These are phyloP conservation scores for Hypomontagnella monticulosa DNA, from an alignment of 495 filamentous ascomycete genomes.

Conservation along the genomic window DNA sequence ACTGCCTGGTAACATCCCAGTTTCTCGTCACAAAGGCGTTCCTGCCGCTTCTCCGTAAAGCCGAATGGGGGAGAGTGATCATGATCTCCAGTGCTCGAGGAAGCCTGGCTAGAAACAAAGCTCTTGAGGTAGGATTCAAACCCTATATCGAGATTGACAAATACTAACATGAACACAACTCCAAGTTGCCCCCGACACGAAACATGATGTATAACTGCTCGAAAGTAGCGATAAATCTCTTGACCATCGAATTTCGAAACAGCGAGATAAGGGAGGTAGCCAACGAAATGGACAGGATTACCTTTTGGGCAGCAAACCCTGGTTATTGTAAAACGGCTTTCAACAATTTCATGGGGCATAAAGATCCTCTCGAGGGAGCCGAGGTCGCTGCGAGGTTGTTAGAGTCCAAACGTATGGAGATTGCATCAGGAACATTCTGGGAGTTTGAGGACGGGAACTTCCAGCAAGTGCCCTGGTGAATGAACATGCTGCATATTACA, in stretches of 20 bases:
- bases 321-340: constrained; percentile 53
- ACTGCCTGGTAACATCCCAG: constrained; percentile 41
- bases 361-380: constrained; percentile 47
- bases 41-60: constrained; percentile 43
- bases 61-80: constrained; percentile 32
- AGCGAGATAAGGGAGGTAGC: constrained; percentile 40
- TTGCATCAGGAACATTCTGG: constrained; percentile 44
- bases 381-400: constrained; percentile 48
- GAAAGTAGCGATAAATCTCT: constrained; percentile 49
- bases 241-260: constrained; percentile 49
- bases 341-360: constrained; percentile 45
- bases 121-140: constrained; percentile 17
- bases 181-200: constrained; percentile 9
- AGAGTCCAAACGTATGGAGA: constrained; percentile 38
- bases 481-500: not conserved
- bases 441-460: constrained; percentile 50
- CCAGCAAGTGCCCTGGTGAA: constrained; percentile 49
- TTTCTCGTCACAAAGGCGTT: constrained; percentile 44
- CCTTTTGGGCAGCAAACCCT: constrained; percentile 44
- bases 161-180: constrained; percentile 25
- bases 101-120: constrained; percentile 35
- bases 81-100: constrained; percentile 36
- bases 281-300: constrained; percentile 33
- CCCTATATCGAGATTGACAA: not conserved
- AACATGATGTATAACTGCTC: constrained; percentile 41